Conservation (phyloP, 805 yeast genomes). For the Zygosaccharomyces gambellarensis region DNA sequence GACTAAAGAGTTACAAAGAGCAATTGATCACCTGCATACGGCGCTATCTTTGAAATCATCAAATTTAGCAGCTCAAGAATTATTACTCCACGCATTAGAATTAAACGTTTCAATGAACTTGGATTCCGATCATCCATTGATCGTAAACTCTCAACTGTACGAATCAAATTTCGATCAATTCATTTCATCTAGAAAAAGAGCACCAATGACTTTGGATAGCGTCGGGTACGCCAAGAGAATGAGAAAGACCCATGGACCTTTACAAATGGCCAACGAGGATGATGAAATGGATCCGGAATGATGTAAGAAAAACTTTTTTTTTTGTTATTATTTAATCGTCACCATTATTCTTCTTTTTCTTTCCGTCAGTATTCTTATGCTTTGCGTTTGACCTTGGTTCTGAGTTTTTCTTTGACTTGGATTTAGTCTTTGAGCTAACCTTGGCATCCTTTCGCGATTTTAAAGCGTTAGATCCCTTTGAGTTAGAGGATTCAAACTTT, state of each 20-base stretch:
- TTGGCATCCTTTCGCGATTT: neutral
- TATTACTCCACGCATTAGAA: slow-evolving; percentile 74
- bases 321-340: neutral
- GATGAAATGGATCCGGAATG: slow-evolving; percentile 25
- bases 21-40: slow-evolving; percentile 72
- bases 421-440: neutral
- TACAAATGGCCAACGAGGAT: slow-evolving; percentile 11
- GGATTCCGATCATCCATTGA: slow-evolving; percentile 31
- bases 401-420: neutral
- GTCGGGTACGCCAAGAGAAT: slow-evolving; percentile 10
- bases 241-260: slow-evolving; percentile 5
- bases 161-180: slow-evolving; percentile 10
- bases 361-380: neutral
- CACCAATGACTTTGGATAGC: slow-evolving; percentile 11
- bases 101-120: slow-evolving; percentile 38
- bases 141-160: slow-evolving; percentile 20
- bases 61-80: slow-evolving; percentile 80
- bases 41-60: slow-evolving; percentile 74
- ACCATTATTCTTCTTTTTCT: neutral
- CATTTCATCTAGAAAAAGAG: slow-evolving; percentile 11
- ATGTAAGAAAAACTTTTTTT: neutral
- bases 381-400: neutral
- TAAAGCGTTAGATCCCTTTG: neutral
- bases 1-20: slow-evolving; percentile 54
- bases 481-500: neutral